Conservation (phyloP, 441 rosid genomes). For the Gossypium gossypioides region DNA sequence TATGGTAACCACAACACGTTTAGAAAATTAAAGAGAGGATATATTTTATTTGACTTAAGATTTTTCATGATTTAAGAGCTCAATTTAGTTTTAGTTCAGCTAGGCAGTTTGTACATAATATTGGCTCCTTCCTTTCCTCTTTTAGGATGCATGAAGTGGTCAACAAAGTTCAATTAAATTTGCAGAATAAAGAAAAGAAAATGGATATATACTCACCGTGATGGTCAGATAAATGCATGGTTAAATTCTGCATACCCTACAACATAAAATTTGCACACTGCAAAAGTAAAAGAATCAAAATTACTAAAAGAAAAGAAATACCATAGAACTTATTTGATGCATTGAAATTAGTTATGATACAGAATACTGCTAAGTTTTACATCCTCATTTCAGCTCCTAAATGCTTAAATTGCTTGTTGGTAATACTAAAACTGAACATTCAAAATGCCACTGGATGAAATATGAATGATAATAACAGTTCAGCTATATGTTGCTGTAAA, state of each 20-base stretch:
- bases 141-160: background rate
- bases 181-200: background rate
- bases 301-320: background rate
- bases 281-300: constrained; percentile 12
- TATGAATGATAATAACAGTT: background rate
- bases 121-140: background rate
- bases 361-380: background rate
- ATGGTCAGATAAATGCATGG: constrained; percentile 11
- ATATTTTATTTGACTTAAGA: background rate
- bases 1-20: background rate
- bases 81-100: background rate
- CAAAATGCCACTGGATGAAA: background rate
- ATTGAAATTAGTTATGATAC: background rate
- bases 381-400: background rate
- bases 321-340: background rate
- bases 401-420: background rate
- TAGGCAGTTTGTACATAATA: background rate
- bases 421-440: background rate
- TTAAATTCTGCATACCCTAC: constrained; percentile 18
- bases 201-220: constrained; percentile 26
- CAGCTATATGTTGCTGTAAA: background rate
- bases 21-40: background rate
- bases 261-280: constrained; percentile 35
- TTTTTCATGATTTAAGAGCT: background rate
- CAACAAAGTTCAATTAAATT: background rate